Percentiles rank a stretch among this genome's conserved stretches.
Conservation (phyloP, 305 asterid species). For the Solanum hybrid region DNA sequence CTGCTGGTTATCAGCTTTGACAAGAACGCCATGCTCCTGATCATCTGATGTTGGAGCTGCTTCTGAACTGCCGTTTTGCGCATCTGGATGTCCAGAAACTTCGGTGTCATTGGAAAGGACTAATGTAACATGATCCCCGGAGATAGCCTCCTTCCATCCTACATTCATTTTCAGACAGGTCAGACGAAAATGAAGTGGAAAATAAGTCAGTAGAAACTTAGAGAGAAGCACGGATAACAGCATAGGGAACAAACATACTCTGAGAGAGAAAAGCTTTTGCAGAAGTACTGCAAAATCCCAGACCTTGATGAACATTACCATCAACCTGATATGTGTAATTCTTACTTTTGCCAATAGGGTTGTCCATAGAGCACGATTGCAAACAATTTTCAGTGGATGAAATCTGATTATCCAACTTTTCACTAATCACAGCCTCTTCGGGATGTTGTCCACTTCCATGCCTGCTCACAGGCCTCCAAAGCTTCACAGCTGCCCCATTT, state of each 20-base stretch:
- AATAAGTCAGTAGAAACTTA: not conserved
- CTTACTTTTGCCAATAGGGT: slow-evolving; percentile 16
- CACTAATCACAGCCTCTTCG: slow-evolving; percentile 15
- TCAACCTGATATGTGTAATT: slow-evolving; percentile 15
- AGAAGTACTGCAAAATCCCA: slow-evolving; percentile 35
- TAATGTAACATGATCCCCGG: slow-evolving; percentile 56
- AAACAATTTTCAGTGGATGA: slow-evolving; percentile 24
- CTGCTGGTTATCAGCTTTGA: slow-evolving; percentile 25
- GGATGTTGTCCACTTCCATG: slow-evolving; percentile 25
- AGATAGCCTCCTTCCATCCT: slow-evolving; percentile 85
- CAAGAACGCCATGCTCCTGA: slow-evolving; percentile 12
- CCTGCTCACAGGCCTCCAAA: slow-evolving; percentile 46
- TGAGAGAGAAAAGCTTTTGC: slow-evolving; percentile 67
- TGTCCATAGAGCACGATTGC: slow-evolving; percentile 22
- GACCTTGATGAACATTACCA: slow-evolving; percentile 23
- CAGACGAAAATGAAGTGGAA: not conserved
- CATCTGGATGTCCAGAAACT: slow-evolving; percentile 20
- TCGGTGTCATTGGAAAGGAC: slow-evolving; percentile 38
- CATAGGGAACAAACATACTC: slow-evolving; percentile 44
- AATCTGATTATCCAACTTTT: slow-evolving; percentile 25
- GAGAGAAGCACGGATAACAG: not conserved
- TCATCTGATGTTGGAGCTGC: slow-evolving; percentile 18
- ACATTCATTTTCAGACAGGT: slow-evolving; percentile 6
- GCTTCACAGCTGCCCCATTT: slow-evolving; percentile 28
- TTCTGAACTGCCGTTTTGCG: slow-evolving; percentile 10